phyloP scores from a whole-genome alignment of 2,329 filamentous ascomycete species.

The Hypoxylon sp. region DNA sequence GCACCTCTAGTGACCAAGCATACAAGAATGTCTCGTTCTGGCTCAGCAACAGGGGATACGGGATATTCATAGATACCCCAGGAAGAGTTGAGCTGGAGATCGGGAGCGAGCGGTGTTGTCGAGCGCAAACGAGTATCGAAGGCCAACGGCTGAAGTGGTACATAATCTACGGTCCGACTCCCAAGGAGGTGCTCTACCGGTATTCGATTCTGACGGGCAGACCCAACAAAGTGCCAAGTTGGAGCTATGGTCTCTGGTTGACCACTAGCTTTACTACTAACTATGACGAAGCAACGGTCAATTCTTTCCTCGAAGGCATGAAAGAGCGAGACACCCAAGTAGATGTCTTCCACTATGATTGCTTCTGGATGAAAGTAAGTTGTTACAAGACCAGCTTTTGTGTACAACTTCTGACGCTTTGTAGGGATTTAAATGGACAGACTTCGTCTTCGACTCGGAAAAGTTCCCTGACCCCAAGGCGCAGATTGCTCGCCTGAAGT shows the following conservation, averaged over 20 bases:
- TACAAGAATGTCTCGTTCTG: slow-evolving; percentile 81
- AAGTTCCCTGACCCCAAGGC: slow-evolving; percentile 77
- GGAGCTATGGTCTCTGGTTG: slow-evolving; percentile 83
- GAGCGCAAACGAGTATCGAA: slow-evolving; percentile 77
- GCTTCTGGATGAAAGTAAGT: slow-evolving; percentile 76
- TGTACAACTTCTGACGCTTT: slow-evolving; percentile 8
- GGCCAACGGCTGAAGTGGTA: slow-evolving; percentile 80
- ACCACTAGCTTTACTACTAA: slow-evolving; percentile 81
- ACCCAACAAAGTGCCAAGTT: slow-evolving; percentile 74
- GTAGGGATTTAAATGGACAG: slow-evolving; percentile 77
- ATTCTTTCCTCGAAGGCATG: slow-evolving; percentile 77
- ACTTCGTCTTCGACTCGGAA: slow-evolving; percentile 77
- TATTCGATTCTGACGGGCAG: slow-evolving; percentile 77
- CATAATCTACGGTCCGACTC: slow-evolving; percentile 77
- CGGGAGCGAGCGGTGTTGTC: slow-evolving; percentile 78
- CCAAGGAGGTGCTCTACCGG: slow-evolving; percentile 77
- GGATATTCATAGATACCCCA: slow-evolving; percentile 79
- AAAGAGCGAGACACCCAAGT: slow-evolving; percentile 73
- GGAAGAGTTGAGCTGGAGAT: slow-evolving; percentile 79
- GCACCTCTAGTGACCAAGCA: slow-evolving; percentile 76
- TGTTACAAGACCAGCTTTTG: background rate
- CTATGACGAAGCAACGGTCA: slow-evolving; percentile 78
- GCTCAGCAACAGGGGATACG: slow-evolving; percentile 79
- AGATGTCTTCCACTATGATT: slow-evolving; percentile 82
- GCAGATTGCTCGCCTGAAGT: slow-evolving; percentile 74